phyloP scores from a whole-genome alignment of 306 rosid species.

The Inga oerstediana region DNA sequence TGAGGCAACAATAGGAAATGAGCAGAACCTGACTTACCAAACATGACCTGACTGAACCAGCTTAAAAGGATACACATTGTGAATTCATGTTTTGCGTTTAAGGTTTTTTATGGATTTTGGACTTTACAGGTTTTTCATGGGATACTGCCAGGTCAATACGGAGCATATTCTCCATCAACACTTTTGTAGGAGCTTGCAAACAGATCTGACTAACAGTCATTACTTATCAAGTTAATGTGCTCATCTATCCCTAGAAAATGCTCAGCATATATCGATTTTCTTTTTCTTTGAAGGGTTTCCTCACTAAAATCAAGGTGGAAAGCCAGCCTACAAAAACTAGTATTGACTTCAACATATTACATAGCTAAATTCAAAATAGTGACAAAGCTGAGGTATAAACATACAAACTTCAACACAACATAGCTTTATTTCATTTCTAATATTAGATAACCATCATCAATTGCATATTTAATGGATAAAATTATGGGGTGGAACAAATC shows the following conservation, averaged over 20 bases:
- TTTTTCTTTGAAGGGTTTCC: not conserved
- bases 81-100: not conserved
- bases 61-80: not conserved
- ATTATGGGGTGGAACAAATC: not conserved
- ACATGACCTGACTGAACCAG: not conserved
- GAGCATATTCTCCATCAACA: not conserved
- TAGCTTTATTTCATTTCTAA: constrained; percentile 6
- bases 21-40: not conserved
- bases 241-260: not conserved
- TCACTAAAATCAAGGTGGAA: not conserved
- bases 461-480: constrained; percentile 1
- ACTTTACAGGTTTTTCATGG: not conserved
- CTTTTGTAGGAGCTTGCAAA: not conserved
- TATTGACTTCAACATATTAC: not conserved
- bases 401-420: constrained; percentile 7
- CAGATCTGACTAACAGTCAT: not conserved
- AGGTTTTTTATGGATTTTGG: not conserved
- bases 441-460: constrained; percentile 18
- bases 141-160: not conserved
- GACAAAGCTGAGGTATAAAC: not conserved
- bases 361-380: not conserved
- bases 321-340: not conserved
- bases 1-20: not conserved
- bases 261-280: not conserved
- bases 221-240: not conserved